Base-by-base conservation (phyloP, 1,284 basidiomycete genomes). In the Trichosporon sp. region DNA sequence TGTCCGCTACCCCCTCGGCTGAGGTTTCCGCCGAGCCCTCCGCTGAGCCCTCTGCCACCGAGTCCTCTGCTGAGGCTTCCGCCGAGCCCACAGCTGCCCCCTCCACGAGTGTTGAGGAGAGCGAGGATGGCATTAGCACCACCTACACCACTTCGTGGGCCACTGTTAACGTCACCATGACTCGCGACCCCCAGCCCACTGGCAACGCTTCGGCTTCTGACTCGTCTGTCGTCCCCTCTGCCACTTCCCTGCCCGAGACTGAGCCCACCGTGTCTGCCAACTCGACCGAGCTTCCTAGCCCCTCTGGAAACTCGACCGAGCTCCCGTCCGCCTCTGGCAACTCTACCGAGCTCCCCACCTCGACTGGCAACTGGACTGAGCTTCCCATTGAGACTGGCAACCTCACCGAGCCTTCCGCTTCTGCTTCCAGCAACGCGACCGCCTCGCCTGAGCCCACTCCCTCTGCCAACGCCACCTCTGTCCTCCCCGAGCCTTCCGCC, bases 91-190 rank as follows among this genome's bases (percentile, higher is more conserved):
- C 43, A 19, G 48, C 56, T 61, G 64, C 46, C 51, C 35, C 43
- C 11, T 69, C 71, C 8, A 40, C 65, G 11, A n/a, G 65, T 21
- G 31, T 68, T 54, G 65, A 61, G 61, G 75, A 77, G 71, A 78
- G 79, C 72, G 81, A 80, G 14, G 73, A 77, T 68, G 81, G 80
- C 35, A 77, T 80, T 14, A 76, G 69, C 32, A 82, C 80, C 14
- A 77, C 75, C 54, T 78, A 73, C 67, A n/a, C 75, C 21, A 82
- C 81, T 10, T 61, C 65, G 54, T 78, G 73, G 72, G 76, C 76
- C 31, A 81, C 77, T 10, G 74, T 78, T 46, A 74, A 79, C 66
- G 70, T 77, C 66, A 82, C 81, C 51, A 76, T 76, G 77, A 74
- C 73, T n/a, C 70, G 70, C 38, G 63, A 69, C 40, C 65, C 71